Evolutionary conservation across 768 basidiomycete species (phyloP), one percentile per base, ranked within the genome.

Genomic region (Tephrocybe sp.): DNA sequence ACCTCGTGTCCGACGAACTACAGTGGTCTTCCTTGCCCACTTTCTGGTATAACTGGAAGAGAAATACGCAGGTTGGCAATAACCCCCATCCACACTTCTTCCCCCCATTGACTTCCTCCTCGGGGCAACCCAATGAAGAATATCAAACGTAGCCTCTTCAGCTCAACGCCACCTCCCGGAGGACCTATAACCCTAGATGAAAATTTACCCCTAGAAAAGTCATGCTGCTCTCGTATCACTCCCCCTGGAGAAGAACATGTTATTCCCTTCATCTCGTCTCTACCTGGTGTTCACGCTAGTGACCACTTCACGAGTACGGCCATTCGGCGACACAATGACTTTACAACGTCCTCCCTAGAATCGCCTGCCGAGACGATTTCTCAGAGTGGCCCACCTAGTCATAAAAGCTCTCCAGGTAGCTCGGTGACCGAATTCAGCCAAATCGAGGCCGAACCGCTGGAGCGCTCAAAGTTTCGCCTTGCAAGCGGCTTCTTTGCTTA

Each of bases 401-500:
- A 54, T 24, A 64, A 59, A 42, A 49, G 55, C 13, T 71, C 65
- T 3, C 21, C 33, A 5, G 24, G 31, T 9, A 39, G 45, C 29
- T 38, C 40, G n/a, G 37, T 24, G 21, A 33, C 24, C 8, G 19
- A 45, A 18, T 27, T 25, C 22, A 37, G 8, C 9, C 12, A 11
- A 12, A n/a, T 29, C 13, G 38, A 21, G 34, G 18, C 27, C 2
- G 37, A 40, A 40, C 25, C 16, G 24, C 53, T 58, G 13, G 67
- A 72, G 41, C 65, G 69, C 31, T 40, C 72, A 48, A 68, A 57
- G 37, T 66, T 64, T 56, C 76, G 78, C 22, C 62, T 79, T 11
- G 68, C 72, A 3, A 72, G 72, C 45, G 69, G 67, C 3, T 72
- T 60, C 52, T 71, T 72, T 50, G 69, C 65, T 6, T 75, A 76